phyloP scores from a whole-genome alignment of 805 yeast species.

The Metschnikowia baotianmanensis region DNA sequence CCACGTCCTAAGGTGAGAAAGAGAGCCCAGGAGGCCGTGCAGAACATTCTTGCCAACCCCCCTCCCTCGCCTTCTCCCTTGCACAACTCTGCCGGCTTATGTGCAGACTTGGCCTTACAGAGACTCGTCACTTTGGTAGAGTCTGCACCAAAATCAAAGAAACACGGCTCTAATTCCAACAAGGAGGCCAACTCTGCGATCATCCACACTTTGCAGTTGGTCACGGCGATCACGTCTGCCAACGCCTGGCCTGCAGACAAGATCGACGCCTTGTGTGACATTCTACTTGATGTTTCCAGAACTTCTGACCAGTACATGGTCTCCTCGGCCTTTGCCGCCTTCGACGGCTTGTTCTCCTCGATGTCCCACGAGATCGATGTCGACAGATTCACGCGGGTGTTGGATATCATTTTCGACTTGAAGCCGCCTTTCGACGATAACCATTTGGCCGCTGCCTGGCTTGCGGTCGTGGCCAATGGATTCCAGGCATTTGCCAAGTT shows the following conservation, averaged over 20 bases:
- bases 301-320: slow-evolving; percentile 83
- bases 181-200: slow-evolving; percentile 55
- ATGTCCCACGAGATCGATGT: slow-evolving; percentile 59
- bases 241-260: slow-evolving; percentile 79
- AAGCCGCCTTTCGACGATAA: slow-evolving; percentile 81
- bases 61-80: slow-evolving; percentile 76
- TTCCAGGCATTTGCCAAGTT: slow-evolving; percentile 39
- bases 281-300: slow-evolving; percentile 70
- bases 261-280: slow-evolving; percentile 72
- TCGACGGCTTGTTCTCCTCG: slow-evolving; percentile 73
- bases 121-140: slow-evolving; percentile 48
- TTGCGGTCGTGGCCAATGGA: slow-evolving; percentile 90
- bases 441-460: slow-evolving; percentile 91
- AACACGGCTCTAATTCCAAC: slow-evolving; percentile 33
- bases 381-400: slow-evolving; percentile 60
- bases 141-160: slow-evolving; percentile 28
- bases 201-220: slow-evolving; percentile 75
- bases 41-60: slow-evolving; percentile 56
- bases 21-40: slow-evolving; percentile 90
- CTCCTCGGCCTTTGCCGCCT: slow-evolving; percentile 78
- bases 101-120: slow-evolving; percentile 66
- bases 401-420: slow-evolving; percentile 71
- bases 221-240: slow-evolving; percentile 66
- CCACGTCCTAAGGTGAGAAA: slow-evolving; percentile 93
- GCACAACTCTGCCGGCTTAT: slow-evolving; percentile 71